Evolutionary conservation across 164 flowering plant genomes (phyloP), one percentile per base, ranked within the genome.

Genomic region (Paratinospora sagittata): DNA sequence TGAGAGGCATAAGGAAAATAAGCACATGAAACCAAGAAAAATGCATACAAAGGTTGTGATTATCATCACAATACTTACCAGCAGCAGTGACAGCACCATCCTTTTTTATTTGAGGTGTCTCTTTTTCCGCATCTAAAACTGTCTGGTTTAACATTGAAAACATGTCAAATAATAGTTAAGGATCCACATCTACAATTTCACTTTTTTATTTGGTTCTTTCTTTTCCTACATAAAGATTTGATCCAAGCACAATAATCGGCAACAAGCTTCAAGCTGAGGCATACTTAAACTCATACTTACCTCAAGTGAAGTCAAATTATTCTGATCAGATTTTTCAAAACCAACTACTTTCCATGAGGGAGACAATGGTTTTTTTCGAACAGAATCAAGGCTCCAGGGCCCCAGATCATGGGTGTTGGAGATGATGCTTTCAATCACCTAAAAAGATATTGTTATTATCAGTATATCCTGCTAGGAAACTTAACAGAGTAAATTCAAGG

Each of bases 331-430:
- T 68, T 74, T 77, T 60, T 83, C 87, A 66, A 75, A 72, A n/a
- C 85, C 90, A 69, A 57, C 80, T 77, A 84, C 66, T 78, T 82
- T 87, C 98, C 97, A 96, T 27, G 97, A 92, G 55, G 90, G 87
- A 73, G 98, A 85, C 76, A 88, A 75, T 71, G 84, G 80, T 30
- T 70, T 82, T 73, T 82, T 87, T 66, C 86, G 73, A 21, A 88
- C 75, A 76, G 77, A 73, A 84, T 92, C 96, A 83, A 95, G 86
- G 80, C 91, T 90, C 70, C 86, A 79, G 49, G 94, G 94, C 33
- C 88, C 96, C 78, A 86, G 71, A 73, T 91, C 93, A 74, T 83
- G 78, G 64, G 87, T 82, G 78, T 78, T 88, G 41, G 89, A 80
- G 11, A 76, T 79, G 65, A 96, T 85, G 69, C 81, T 80, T 70